These are phyloP conservation scores for Alectoria sarmentosa DNA, from an alignment of 495 filamentous ascomycete species.

Conservation along the genomic window DNA sequence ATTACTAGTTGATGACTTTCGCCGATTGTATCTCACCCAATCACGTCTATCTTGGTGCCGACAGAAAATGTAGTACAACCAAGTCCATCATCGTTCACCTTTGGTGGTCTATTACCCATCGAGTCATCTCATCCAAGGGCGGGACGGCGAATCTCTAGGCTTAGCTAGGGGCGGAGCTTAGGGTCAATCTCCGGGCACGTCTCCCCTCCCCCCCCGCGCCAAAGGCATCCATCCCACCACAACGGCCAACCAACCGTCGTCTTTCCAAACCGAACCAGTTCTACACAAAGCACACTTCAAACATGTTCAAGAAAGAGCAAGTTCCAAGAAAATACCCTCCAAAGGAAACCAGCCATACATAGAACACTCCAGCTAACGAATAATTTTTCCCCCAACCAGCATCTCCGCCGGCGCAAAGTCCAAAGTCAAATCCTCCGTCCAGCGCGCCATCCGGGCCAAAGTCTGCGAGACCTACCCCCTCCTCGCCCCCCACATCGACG, in stretches of 20 bases:
- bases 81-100: not conserved
- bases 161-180: not conserved
- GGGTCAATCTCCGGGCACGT: not conserved
- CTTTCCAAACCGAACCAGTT: no score
- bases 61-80: not conserved
- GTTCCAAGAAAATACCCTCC: conserved; percentile 24
- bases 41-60: not conserved
- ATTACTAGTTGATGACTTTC: not conserved
- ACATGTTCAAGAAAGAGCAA: conserved; percentile 92
- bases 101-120: not conserved
- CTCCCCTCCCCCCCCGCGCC: not conserved
- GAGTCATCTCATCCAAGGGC: no score
- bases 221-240: not conserved
- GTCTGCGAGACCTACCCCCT: conserved; percentile 78
- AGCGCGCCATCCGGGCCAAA: conserved; percentile 75
- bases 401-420: conserved; percentile 74
- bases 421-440: conserved; percentile 95
- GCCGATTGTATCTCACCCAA: not conserved
- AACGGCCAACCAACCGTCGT: not conserved
- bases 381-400: conserved; percentile 38
- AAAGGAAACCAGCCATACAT: no score
- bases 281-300: conserved; percentile 26
- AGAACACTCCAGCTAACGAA: no score
- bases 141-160: no score
- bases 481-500: conserved; percentile 83